Conservation (phyloP, 192 early-diverging fungal species). For the Rhizophagus clarus region DNA sequence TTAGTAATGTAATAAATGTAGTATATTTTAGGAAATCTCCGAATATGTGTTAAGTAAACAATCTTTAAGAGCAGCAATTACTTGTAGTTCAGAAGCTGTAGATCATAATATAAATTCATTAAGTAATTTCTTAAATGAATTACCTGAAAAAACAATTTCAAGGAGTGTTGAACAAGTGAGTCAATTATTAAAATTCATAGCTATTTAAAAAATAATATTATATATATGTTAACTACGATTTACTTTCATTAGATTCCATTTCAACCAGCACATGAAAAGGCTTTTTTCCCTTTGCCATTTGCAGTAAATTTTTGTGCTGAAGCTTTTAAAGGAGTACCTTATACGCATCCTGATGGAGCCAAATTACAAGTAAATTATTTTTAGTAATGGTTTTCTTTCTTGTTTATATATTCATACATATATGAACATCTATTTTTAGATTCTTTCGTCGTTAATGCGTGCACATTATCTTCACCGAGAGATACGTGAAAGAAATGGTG, state of each 20-base stretch:
- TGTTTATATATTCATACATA: not conserved
- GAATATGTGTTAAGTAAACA: slow-evolving; percentile 48
- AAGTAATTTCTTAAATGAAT: slow-evolving; percentile 43
- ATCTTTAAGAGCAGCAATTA: slow-evolving; percentile 51
- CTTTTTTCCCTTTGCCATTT: slow-evolving; percentile 83
- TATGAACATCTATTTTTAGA: slow-evolving; percentile 32
- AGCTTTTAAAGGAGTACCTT: slow-evolving; percentile 79
- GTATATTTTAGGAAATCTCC: slow-evolving; percentile 5
- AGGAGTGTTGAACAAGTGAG: slow-evolving; percentile 16
- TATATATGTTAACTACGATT: too few species aligned
- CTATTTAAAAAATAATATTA: too few species aligned
- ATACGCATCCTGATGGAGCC: slow-evolving; percentile 79
- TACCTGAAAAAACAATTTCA: slow-evolving; percentile 31
- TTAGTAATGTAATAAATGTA: not conserved
- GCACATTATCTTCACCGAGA: slow-evolving; percentile 92
- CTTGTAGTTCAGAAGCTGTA: slow-evolving; percentile 55
- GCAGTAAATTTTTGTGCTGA: slow-evolving; percentile 83
- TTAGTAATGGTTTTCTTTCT: not conserved
- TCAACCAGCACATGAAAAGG: slow-evolving; percentile 52
- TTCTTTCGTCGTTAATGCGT: slow-evolving; percentile 82
- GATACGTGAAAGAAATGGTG: slow-evolving; percentile 95
- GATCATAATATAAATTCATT: slow-evolving; percentile 48
- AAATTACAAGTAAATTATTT: slow-evolving; percentile 62
- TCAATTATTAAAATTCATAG: not conserved
- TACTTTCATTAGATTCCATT: slow-evolving; percentile 45